Percentiles rank a stretch among this genome's conserved stretches.
phyloP scores from a whole-genome alignment of 2,329 filamentous ascomycete species.

The Capronia coronata region DNA sequence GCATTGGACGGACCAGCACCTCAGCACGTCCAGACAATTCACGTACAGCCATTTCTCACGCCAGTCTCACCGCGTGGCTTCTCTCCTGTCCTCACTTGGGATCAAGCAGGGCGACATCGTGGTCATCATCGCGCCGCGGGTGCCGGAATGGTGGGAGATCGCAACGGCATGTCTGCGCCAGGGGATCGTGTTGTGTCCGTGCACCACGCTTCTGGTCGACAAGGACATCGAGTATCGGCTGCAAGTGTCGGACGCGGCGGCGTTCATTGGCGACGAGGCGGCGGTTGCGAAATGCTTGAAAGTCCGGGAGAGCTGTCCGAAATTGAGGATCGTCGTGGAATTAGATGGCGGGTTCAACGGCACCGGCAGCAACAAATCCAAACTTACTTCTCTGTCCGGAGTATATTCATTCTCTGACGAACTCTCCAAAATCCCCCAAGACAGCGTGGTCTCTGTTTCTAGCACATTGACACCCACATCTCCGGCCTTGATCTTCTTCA shows the following conservation, averaged over 20 bases:
- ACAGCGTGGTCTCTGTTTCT: slow-evolving; percentile 20
- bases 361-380: slow-evolving; percentile 14
- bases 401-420: slow-evolving; percentile 29
- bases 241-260: slow-evolving; percentile 32
- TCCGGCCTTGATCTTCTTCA: slow-evolving; percentile 38
- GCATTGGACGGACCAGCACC: slow-evolving; percentile 36
- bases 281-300: slow-evolving; percentile 34
- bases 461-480: slow-evolving; percentile 28
- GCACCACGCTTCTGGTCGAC: slow-evolving; percentile 35
- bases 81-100: slow-evolving; percentile 32
- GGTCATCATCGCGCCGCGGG: slow-evolving; percentile 35
- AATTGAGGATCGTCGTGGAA: slow-evolving; percentile 34
- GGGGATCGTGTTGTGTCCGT: slow-evolving; percentile 37
- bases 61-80: slow-evolving; percentile 35
- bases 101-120: slow-evolving; percentile 33
- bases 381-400: slow-evolving; percentile 7
- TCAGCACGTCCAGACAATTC: slow-evolving; percentile 29
- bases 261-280: slow-evolving; percentile 36
- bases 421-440: slow-evolving; percentile 28
- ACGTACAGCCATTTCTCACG: slow-evolving; percentile 35
- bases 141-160: slow-evolving; percentile 40
- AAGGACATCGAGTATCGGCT: slow-evolving; percentile 39
- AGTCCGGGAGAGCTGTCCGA: slow-evolving; percentile 31
- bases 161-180: slow-evolving; percentile 35
- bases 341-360: slow-evolving; percentile 4